Evolutionary conservation across 192 early-diverging fungal species (phyloP).

Genomic region (Glomus cerebriforme): DNA sequence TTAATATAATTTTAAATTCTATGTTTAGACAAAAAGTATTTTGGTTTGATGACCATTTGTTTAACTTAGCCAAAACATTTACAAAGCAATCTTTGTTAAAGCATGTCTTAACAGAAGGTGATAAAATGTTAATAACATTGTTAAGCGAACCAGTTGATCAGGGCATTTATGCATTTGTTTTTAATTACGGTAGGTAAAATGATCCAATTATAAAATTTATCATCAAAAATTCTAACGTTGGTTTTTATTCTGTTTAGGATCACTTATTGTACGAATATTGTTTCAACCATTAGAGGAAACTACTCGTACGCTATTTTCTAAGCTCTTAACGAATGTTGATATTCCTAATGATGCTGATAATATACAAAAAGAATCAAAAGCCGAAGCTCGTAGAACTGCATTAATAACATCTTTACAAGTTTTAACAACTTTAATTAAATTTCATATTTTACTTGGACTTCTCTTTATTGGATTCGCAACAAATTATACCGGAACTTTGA

Average conservation of each 20-base stretch:
- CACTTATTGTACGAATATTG: slow-evolving; percentile 83
- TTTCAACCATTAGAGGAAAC: slow-evolving; percentile 96
- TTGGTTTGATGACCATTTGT: slow-evolving; percentile 63
- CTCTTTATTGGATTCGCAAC: slow-evolving; percentile 81
- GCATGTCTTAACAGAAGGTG: slow-evolving; percentile 93
- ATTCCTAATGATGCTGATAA: slow-evolving; percentile 14
- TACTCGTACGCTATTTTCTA: slow-evolving; percentile 81
- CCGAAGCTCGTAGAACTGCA: slow-evolving; percentile 5
- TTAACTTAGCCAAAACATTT: slow-evolving; percentile 74
- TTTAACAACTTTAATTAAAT: slow-evolving; percentile 51
- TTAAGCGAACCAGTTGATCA: slow-evolving; percentile 59
- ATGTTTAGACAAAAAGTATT: slow-evolving; percentile 36
- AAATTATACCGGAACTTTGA: slow-evolving; percentile 73
- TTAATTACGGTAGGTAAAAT: slow-evolving; percentile 73
- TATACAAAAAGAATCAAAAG: slow-evolving; percentile 18
- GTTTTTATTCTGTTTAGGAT: slow-evolving; percentile 57
- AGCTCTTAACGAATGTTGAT: slow-evolving; percentile 48
- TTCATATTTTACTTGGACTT: slow-evolving; percentile 75
- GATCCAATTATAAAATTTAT: neutral
- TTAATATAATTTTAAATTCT: neutral
- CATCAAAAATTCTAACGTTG: slow-evolving; percentile 1
- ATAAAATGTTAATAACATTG: slow-evolving; percentile 84
- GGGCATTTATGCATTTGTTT: slow-evolving; percentile 82
- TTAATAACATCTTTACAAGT: slow-evolving; percentile 37
- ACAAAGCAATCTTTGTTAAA: slow-evolving; percentile 90